Evolutionary conservation across 371 early-diverging fungal species (phyloP).

Genomic region (Mucor saturninus): DNA sequence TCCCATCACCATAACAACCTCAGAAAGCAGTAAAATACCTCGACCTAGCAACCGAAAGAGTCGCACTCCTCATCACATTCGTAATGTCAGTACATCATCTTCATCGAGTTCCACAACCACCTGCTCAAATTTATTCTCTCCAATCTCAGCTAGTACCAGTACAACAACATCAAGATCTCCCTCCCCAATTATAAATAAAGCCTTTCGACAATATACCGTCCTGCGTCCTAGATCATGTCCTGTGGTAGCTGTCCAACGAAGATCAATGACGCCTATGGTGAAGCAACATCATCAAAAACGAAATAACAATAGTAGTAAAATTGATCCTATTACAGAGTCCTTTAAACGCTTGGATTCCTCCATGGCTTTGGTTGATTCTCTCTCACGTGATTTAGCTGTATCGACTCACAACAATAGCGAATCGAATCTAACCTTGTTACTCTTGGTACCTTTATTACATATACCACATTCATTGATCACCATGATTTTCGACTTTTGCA

Average conservation of each 20-base stretch:
- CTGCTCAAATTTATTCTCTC: conserved; percentile 18
- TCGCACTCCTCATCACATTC: conserved; percentile 7
- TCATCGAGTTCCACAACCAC: conserved; percentile 14
- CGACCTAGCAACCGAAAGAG: conserved; percentile 23
- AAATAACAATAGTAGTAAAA: neutral
- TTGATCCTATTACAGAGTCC: conserved; percentile 42
- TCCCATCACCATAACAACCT: conserved; percentile 8
- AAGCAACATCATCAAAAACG: neutral
- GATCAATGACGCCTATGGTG: conserved; percentile 7
- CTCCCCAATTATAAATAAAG: conserved; percentile 20
- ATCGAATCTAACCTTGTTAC: conserved; percentile 21
- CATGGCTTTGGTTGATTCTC: conserved; percentile 51
- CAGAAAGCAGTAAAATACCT: conserved; percentile 26
- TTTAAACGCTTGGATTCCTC: conserved; percentile 47
- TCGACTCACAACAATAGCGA: conserved; percentile 9
- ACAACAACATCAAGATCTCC: conserved; percentile 23
- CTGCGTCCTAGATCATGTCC: conserved; percentile 23
- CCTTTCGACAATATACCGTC: conserved; percentile 20
- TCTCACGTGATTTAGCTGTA: conserved; percentile 49
- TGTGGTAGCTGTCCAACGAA: conserved; percentile 4
- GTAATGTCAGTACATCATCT: conserved; percentile 4
- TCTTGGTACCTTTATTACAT: conserved; percentile 42
- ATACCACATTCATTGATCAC: conserved; percentile 46
- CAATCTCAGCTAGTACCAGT: conserved; percentile 21
- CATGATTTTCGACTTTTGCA: conserved; percentile 38